Percentiles rank a stretch among this genome's conserved stretches.
Conservation (phyloP, 139 green algal species). For the Medakamo hakoo region DNA sequence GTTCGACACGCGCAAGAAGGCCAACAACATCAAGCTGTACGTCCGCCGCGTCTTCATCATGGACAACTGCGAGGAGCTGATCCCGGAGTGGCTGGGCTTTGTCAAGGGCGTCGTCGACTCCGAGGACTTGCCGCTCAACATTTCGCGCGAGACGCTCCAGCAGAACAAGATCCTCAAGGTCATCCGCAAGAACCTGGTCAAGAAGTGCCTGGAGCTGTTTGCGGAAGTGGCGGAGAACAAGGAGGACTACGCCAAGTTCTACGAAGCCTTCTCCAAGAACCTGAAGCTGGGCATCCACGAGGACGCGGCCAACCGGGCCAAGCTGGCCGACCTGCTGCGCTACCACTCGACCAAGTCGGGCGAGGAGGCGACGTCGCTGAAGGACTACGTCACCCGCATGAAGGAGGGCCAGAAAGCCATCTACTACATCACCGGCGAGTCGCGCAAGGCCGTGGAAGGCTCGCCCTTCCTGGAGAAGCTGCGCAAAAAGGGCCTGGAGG, state of each 20-base stretch:
- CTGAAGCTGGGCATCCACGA: slow-evolving; percentile 96
- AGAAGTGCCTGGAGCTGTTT: slow-evolving; percentile 76
- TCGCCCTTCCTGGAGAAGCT: slow-evolving; percentile 97
- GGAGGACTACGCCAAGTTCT: slow-evolving; percentile 99
- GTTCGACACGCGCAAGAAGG: slow-evolving; percentile 89
- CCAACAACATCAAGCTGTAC: slow-evolving; percentile 99
- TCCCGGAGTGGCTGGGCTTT: slow-evolving; percentile 90
- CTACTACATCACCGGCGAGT: slow-evolving; percentile 99
- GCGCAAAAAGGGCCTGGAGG: slow-evolving; percentile 86
- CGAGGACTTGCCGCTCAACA: slow-evolving; percentile 99
- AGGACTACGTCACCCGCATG: slow-evolving; percentile 99
- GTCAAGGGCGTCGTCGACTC: slow-evolving; percentile 96
- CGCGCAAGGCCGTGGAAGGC: slow-evolving; percentile 92
- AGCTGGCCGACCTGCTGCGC: slow-evolving; percentile 94
- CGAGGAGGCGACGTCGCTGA: slow-evolving; percentile 92
- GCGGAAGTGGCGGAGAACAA: slow-evolving; percentile 98
- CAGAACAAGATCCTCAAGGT: slow-evolving; percentile 99
- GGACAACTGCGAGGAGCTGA: slow-evolving; percentile 99
- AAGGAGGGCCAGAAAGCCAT: slow-evolving; percentile 95
- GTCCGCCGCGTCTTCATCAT: slow-evolving; percentile 99
- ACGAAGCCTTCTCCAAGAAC: slow-evolving; percentile 99
- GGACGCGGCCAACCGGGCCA: slow-evolving; percentile 87
- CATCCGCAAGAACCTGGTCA: slow-evolving; percentile 99
- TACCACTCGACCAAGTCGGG: slow-evolving; percentile 91
- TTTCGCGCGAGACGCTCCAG: slow-evolving; percentile 98